Evolutionary conservation across 331 rosid species (phyloP).

Genomic region (Arachis monticola): DNA sequence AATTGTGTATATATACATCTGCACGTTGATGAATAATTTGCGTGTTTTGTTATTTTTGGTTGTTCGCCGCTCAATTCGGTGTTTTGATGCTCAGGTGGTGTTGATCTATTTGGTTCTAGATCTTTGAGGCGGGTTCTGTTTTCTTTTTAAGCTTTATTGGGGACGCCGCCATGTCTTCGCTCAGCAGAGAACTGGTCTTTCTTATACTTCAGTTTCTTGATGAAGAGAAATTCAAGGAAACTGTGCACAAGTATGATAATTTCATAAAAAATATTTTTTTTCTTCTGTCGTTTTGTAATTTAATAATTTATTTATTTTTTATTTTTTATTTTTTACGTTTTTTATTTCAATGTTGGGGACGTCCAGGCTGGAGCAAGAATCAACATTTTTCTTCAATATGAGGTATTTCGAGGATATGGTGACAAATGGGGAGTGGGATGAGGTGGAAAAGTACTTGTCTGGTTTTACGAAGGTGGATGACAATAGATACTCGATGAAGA

Average conservation of each 20-base stretch:
- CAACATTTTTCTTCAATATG: slow-evolving; percentile 96
- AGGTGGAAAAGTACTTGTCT: slow-evolving; percentile 95
- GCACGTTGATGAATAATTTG: not conserved
- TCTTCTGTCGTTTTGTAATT: no score
- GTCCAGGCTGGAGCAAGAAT: slow-evolving; percentile 98
- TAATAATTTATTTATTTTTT: not conserved
- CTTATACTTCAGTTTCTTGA: slow-evolving; percentile 99
- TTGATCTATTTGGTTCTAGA: slow-evolving; percentile 67
- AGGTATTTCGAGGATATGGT: slow-evolving; percentile 98
- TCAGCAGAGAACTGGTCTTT: slow-evolving; percentile 98
- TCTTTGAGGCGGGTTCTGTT: slow-evolving; percentile 48
- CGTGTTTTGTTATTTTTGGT: not conserved
- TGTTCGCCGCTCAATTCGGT: slow-evolving; percentile 39
- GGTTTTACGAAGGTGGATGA: slow-evolving; percentile 99
- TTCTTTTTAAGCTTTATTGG: slow-evolving; percentile 25
- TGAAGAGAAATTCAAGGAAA: slow-evolving; percentile 97
- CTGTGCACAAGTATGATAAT: slow-evolving; percentile 83
- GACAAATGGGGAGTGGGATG: slow-evolving; percentile 98
- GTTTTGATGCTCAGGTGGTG: slow-evolving; percentile 50
- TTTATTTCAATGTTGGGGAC: slow-evolving; percentile 38
- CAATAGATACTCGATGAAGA: slow-evolving; percentile 98
- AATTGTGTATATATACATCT: not conserved
- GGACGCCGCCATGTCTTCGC: slow-evolving; percentile 82
- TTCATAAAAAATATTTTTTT: not conserved
- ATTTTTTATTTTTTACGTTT: not conserved